Base-by-base conservation (phyloP, 106 monocot genomes). In the Iris macrosiphon region DNA sequence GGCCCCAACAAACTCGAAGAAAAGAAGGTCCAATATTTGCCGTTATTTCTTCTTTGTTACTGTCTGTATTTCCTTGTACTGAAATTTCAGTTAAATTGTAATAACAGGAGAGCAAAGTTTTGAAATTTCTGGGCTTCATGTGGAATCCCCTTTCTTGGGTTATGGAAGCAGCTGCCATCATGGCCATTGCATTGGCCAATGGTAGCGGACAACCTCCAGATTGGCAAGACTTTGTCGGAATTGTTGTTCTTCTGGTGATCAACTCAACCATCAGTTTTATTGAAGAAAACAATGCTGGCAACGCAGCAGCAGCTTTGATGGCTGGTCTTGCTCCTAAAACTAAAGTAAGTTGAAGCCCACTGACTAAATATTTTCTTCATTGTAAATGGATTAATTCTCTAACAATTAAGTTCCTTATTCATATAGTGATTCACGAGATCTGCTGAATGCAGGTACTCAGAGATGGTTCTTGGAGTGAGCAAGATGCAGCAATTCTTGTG, bases 81-180 rank as follows among this genome's bases (percentile, higher is more conserved):
- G n/a, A 32, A 27, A 1, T 55, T 55, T 55, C 9, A 7, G 34
- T 7, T 33, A 18, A 18, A 29, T 31, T 15, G 3, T 56, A 23
- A 39, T 31, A 12, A 40, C 56, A 72, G 72, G 73, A 73, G 33
- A 79, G 62, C 62, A 85, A 84, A 34, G 0, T 90, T 15, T 78
- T 85, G 33, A 85, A 90, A 55, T 85, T 90, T 38, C 34, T 90
- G 42, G 81, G 84, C n/a, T 90, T 90, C 57, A 90, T 85, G 90
- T 90, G 90, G 90, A 90, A 90, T 44, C 84, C 90, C 0, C 78
- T 90, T 0, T 90, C 90, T 11, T 90, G 90, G 90, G 90, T 90
- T 14, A 90, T 84, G 90, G 90, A 85, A 39, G 48, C 47, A 51
- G 84, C 90, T 15, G 84, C 90, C 0, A 44, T 90, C 8, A 90